Base-by-base conservation (phyloP, 331 rosid species). In the Malus hybrid region DNA sequence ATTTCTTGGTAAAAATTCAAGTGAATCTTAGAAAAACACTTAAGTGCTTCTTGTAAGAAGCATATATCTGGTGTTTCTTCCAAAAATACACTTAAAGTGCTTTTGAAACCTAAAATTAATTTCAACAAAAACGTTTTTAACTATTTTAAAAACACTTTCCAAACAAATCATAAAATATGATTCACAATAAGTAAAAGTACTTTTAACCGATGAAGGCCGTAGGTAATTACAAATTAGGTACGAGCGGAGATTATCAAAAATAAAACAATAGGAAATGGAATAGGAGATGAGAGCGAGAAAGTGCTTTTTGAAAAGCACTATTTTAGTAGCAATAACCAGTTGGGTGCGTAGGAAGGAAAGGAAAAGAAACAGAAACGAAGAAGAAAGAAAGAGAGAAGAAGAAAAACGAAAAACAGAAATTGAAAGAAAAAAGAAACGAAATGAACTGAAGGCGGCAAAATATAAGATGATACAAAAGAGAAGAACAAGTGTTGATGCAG, bases 391-490 rank as follows among this genome's bases (percentile, higher is more conserved):
- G 24, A 24, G 24, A 24, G 24, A 24, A 24, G 28, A 56, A 65
- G 24, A 44, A 78, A n/a, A 20, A 44, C 64, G 19, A 32, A 56
- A 61, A 34, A 29, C 15, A 64, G 70, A 82, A n/a, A 18, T 7
- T 48, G 61, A 36, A 78, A 22, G 39, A 57, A 33, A 29, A 63
- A 19, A 42, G 30, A 50, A 56, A 71, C 42, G 9, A 73, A 77
- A 30, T 36, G 76, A 72, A 61, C 33, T 48, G 57, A 24, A 76
- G 48, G 74, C 82, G 66, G 76, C 3, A 85, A 46, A 75, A 71
- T 6, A 16, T 5, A 50, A 50, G 56, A 87, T 86, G 89, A 81
- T 83, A 80, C 62, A 32, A 77, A 81, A 58, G 79, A 39, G 86
- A 77, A 66, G 82, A n/a, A 78, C 70, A 50, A 66, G 69, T 73